These are phyloP conservation scores for Dendrocalamus latiflorus DNA, from an alignment of 202 grass and related monocot species.

Conservation along the genomic window DNA sequence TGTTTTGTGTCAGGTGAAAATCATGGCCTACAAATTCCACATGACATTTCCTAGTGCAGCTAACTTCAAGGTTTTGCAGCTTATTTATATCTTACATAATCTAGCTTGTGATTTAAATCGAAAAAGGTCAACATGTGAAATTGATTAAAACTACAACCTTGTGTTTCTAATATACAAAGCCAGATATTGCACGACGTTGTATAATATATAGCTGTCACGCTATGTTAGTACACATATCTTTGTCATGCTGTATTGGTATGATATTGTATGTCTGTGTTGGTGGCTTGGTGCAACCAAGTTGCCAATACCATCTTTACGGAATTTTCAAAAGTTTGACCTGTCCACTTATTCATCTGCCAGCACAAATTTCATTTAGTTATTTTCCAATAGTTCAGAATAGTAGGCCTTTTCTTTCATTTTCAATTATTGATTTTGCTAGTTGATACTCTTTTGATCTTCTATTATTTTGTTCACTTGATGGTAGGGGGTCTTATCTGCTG, in stretches of 20 bases:
- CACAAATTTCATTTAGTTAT: neutral
- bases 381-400: neutral
- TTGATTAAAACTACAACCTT: neutral
- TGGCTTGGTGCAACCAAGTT: neutral
- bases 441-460: slow-evolving; percentile 13
- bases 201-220: neutral
- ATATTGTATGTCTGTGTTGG: neutral
- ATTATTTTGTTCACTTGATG: slow-evolving; percentile 21
- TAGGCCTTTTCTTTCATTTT: neutral
- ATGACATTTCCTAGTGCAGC: neutral
- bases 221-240: neutral
- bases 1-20: neutral
- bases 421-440: slow-evolving; percentile 16
- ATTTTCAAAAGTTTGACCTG: neutral
- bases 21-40: neutral
- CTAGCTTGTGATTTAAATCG: neutral
- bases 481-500: slow-evolving; percentile 29
- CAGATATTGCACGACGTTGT: neutral
- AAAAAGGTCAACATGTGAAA: neutral
- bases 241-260: neutral
- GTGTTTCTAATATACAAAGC: neutral
- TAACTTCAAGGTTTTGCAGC: neutral
- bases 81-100: neutral
- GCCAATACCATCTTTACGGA: neutral
- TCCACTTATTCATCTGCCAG: neutral